Percentiles rank a stretch among this genome's conserved stretches.
Conservation (phyloP, 225 moss, liverwort and hornwort species). For the Marchantia paleacea region DNA sequence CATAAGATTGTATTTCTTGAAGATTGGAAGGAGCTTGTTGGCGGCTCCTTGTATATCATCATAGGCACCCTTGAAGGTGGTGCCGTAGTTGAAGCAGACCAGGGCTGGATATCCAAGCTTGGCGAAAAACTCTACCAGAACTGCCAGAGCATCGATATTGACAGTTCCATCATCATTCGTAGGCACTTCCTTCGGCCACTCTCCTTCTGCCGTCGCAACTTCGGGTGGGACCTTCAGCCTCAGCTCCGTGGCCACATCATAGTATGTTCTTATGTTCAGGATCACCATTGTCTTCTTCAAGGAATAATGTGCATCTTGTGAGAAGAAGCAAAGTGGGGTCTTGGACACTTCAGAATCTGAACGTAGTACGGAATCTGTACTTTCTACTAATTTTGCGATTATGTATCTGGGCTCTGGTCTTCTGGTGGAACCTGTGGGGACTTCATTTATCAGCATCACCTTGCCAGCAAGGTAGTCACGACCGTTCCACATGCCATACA, state of each 20-base stretch:
- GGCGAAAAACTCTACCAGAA: slow-evolving; percentile 11
- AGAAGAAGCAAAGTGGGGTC: slow-evolving; percentile 16
- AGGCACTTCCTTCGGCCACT: slow-evolving; percentile 24
- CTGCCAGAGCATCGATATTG: background rate
- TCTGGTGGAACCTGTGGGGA: too few relatives aligned
- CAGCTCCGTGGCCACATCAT: background rate
- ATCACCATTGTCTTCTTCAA: slow-evolving; percentile 25
- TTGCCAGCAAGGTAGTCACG: slow-evolving; percentile 30
- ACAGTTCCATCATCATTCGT: slow-evolving; percentile 12
- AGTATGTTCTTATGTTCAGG: slow-evolving; percentile 19
- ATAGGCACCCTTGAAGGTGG: slow-evolving; percentile 4
- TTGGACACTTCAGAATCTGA: too few relatives aligned
- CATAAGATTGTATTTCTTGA: background rate
- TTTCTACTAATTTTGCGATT: background rate
- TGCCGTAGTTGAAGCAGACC: slow-evolving; percentile 15
- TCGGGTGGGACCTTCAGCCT: background rate
- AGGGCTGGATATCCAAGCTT: background rate
- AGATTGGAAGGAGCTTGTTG: background rate
- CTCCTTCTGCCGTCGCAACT: background rate
- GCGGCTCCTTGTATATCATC: background rate
- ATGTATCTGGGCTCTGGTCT: background rate
- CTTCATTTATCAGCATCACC: background rate
- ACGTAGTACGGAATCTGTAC: background rate
- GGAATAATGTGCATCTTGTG: slow-evolving; percentile 8
- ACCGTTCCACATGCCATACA: slow-evolving; percentile 30